Evolutionary conservation across 345 rosid species (phyloP).

Genomic region (Hirschfeldia incana): DNA sequence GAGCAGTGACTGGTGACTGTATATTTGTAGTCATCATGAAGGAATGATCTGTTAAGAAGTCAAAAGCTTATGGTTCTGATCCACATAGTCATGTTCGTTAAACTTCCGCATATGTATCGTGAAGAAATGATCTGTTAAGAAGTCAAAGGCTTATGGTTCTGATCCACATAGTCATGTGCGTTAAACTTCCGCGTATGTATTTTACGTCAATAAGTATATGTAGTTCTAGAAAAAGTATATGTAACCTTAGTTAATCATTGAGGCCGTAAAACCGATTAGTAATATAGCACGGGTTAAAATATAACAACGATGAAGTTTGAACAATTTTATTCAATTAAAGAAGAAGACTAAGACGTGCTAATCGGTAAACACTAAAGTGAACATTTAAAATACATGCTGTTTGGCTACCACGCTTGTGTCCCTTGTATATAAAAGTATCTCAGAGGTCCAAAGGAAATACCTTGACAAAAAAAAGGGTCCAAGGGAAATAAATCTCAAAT

Average conservation of each 20-base stretch:
- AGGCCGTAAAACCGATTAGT: not conserved
- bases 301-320: not conserved
- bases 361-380: not conserved
- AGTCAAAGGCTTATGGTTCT: not conserved
- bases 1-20: not conserved
- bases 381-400: conserved; percentile 14
- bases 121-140: not conserved
- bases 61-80: not conserved
- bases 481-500: not conserved
- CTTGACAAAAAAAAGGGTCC: not conserved
- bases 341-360: not conserved
- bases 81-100: not conserved
- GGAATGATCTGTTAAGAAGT: not conserved
- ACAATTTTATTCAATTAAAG: not conserved
- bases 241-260: not conserved
- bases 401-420: conserved; percentile 33
- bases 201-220: not conserved
- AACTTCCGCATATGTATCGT: not conserved
- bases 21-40: not conserved
- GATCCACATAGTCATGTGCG: not conserved
- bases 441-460: not conserved
- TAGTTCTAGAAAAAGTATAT: not conserved
- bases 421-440: not conserved
- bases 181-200: not conserved
- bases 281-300: not conserved